Evolutionary conservation across 805 yeast genomes (phyloP), one percentile per base, ranked within the genome.

Genomic region (Yamadazyma akitaensis): DNA sequence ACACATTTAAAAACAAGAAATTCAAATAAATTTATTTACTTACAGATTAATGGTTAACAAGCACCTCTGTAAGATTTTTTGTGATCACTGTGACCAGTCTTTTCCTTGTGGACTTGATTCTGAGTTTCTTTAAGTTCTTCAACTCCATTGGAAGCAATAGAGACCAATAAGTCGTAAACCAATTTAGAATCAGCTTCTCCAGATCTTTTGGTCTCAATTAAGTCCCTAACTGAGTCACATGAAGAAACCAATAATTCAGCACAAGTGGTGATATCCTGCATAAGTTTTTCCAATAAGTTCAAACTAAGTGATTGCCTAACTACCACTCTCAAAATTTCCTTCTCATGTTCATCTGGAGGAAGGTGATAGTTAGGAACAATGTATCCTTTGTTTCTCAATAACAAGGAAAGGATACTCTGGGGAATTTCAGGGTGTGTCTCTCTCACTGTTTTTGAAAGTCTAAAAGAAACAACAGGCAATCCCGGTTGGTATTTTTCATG

Each of bases 301-400:
- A 84, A 70, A 40, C 85, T 75, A 62, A 90, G 69, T 45, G 84
- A 81, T 54, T 76, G 77, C 58, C 95, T 79, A 44, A 88, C 89
- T 12, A 90, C 97, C 21, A 91, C 88, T 59, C 97, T 79, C 52
- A 90, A 73, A 48, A 89, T 85, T 66, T 91, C 96, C 49, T 65
- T 72, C 11, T 68, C 68, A 39, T 64, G 63, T 46, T 76, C 72
- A 45, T 73, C 76, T 38, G 83, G 81, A 25, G 96, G 96, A 55
- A 90, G 75, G 50, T 85, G 88, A 67, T 90, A 90, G 72, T 90
- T 89, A 54, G 96, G 96, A 53, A 90, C 75, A 62, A 91, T 91
- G 80, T 86, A 90, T 12, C 96, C 95, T 57, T 82, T 81, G 62
- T 77, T 80, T 63, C 97, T 79, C 57, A 90, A 70, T 63, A 89